Percentiles rank a stretch among this genome's conserved stretches.
These are phyloP conservation scores for Kluyveromyces marxianus DNA, from an alignment of 1,139 yeast genomes.

Conservation along the genomic window DNA sequence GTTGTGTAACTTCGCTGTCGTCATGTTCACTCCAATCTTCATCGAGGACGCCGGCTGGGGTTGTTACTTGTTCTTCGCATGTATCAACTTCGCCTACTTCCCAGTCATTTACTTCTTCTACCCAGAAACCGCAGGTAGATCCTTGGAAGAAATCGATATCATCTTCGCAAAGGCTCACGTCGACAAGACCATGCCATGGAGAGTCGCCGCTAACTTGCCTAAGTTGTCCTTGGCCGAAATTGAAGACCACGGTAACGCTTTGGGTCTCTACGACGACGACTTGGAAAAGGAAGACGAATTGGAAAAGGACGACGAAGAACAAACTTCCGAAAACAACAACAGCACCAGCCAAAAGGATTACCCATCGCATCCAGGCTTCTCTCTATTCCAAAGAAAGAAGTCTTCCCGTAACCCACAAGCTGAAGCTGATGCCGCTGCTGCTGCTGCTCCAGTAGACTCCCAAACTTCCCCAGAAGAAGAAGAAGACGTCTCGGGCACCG, in stretches of 20 bases:
- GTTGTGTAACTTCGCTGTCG: constrained; percentile 41
- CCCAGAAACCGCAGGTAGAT: constrained; percentile 59
- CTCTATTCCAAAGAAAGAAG: constrained; percentile 11
- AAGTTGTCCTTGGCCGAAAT: constrained; percentile 39
- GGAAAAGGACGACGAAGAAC: constrained; percentile 13
- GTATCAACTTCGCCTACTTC: constrained; percentile 38
- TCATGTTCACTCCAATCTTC: constrained; percentile 44
- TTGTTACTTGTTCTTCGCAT: constrained; percentile 36
- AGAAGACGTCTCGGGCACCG: neutral
- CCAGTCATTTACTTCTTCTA: constrained; percentile 60
- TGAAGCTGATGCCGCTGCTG: neutral
- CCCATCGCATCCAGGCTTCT: constrained; percentile 9
- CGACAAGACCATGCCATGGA: constrained; percentile 45
- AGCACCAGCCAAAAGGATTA: too few relatives aligned
- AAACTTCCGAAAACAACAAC: constrained; percentile 2
- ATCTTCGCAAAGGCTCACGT: constrained; percentile 39
- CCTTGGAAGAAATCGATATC: constrained; percentile 56
- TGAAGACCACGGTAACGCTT: constrained; percentile 38
- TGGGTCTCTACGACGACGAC: constrained; percentile 42
- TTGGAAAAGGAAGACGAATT: constrained; percentile 17
- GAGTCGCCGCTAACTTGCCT: constrained; percentile 48
- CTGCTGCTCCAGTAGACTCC: constrained; percentile 4
- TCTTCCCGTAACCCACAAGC: neutral
- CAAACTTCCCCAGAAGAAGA: constrained; percentile 4
- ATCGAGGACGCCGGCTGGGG: constrained; percentile 37